Evolutionary conservation across 768 basidiomycete genomes (phyloP), one percentile per base, ranked within the genome.

Genomic region (Kwoniella sp.): DNA sequence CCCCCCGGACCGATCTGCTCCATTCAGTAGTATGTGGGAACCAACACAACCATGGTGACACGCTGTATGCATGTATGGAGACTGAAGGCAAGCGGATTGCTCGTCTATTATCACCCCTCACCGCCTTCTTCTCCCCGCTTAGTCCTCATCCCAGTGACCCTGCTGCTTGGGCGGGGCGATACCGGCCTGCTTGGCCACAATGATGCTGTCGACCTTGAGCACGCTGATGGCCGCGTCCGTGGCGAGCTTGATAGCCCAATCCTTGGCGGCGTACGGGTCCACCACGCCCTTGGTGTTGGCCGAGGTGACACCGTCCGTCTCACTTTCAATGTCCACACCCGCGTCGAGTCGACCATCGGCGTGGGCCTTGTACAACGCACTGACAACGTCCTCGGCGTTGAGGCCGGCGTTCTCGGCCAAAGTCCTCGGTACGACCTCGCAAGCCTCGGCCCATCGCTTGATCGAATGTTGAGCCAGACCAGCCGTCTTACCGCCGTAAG

Each of bases 241-340:
- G 27, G 70, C 73, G 32, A 74, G 45, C 56, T 74, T 74, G 55
- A 74, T 62, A 5, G 73, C 73, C 73, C 73, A 74, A 41, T 98
- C 93, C 75, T 98, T 99, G 34, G 79, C 88, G 17, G 84, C 84
- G 64, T 93, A 99, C 74, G 95, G 90, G 74, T 99, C 91, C 89
- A 92, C 91, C 2, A 68, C 59, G 12, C 56, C 60, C 27, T 39
- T 60, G 39, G 46, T 36, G 25, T 53, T 52, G 12, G 63, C 56
- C 5, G 52, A 51, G 19, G 65, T 51, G 1, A 67, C 64, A 0
- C 69, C 70, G 14, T 67, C 59, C 23, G 48, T 50, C 25, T 61
- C 62, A 7, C 51, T 32, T 15, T 66, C 69, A 41, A 72, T 74
- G 52, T 74, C 73, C 50, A 74, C 70, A 36, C 73, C 75, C 17